phyloP scores from a whole-genome alignment of 805 yeast species.

The Saccharomycopsis sp. region DNA sequence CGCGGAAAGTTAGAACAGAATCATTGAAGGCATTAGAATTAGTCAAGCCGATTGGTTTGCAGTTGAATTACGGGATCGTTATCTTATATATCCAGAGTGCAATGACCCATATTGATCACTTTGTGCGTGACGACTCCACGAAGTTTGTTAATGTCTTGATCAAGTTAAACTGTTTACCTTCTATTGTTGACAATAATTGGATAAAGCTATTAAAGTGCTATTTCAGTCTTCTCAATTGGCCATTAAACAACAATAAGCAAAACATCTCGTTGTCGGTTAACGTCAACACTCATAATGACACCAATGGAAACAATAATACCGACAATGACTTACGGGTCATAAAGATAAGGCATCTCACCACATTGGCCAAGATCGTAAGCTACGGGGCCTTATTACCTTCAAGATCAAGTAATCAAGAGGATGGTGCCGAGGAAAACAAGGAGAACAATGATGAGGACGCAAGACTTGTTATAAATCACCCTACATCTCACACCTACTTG shows the following conservation, averaged over 20 bases:
- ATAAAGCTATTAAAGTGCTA: conserved; percentile 60
- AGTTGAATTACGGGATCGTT: conserved; percentile 28
- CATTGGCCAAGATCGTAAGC: conserved; percentile 25
- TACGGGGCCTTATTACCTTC: conserved; percentile 16
- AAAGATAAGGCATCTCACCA: conserved; percentile 36
- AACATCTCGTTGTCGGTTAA: conserved; percentile 29
- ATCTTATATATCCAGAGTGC: conserved; percentile 80
- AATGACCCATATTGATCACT: conserved; percentile 84
- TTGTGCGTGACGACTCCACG: conserved; percentile 69
- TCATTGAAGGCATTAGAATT: conserved; percentile 4
- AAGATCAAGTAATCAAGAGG: neutral
- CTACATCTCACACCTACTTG: conserved; percentile 45
- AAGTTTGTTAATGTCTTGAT: conserved; percentile 56
- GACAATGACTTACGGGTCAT: conserved; percentile 24
- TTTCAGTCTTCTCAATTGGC: conserved; percentile 73
- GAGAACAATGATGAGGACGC: conserved; percentile 19
- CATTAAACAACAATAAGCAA: conserved; percentile 29
- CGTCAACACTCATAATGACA: conserved; percentile 10
- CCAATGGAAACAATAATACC: conserved; percentile 12
- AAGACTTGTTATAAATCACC: conserved; percentile 33
- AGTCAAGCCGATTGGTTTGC: conserved; percentile 7
- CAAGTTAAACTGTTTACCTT: conserved; percentile 41
- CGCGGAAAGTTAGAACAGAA: conserved; percentile 14
- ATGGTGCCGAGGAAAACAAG: neutral
- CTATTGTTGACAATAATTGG: conserved; percentile 59